Evolutionary conservation across 805 yeast species (phyloP).

Genomic region (Kazachstania viticola): DNA sequence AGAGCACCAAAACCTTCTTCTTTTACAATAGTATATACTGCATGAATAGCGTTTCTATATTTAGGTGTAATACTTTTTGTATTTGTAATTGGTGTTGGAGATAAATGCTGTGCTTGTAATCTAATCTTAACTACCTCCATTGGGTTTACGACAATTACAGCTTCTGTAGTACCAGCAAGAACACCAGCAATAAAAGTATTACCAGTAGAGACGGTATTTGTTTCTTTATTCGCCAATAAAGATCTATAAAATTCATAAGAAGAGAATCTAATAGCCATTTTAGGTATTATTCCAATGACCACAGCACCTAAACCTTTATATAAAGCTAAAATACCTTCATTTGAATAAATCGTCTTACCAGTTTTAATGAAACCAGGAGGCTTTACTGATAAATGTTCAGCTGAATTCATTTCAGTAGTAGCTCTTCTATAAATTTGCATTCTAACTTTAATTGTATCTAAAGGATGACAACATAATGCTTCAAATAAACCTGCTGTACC

Average conservation of each 20-base stretch:
- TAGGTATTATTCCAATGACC: slow-evolving; percentile 92
- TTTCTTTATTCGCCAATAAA: slow-evolving; percentile 43
- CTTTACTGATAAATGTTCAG: slow-evolving; percentile 26
- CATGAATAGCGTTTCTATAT: slow-evolving; percentile 88
- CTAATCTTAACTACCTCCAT: slow-evolving; percentile 96
- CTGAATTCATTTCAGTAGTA: slow-evolving; percentile 31
- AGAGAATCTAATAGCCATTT: slow-evolving; percentile 94
- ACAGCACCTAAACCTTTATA: slow-evolving; percentile 97
- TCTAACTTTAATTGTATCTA: slow-evolving; percentile 93
- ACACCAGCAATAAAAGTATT: slow-evolving; percentile 86
- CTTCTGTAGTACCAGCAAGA: slow-evolving; percentile 95
- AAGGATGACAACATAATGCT: slow-evolving; percentile 97
- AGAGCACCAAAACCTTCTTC: slow-evolving; percentile 87
- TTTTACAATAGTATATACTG: slow-evolving; percentile 65
- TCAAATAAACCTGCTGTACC: slow-evolving; percentile 96
- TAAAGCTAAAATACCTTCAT: slow-evolving; percentile 75
- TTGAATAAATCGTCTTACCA: slow-evolving; percentile 62
- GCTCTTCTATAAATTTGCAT: slow-evolving; percentile 80
- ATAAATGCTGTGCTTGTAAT: slow-evolving; percentile 85
- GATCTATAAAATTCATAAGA: slow-evolving; percentile 84
- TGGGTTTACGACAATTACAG: slow-evolving; percentile 88
- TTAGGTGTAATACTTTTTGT: slow-evolving; percentile 46
- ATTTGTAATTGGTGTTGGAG: slow-evolving; percentile 7
- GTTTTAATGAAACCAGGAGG: slow-evolving; percentile 82
- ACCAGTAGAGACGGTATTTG: slow-evolving; percentile 58